A percentile compares a stretch with the other conserved stretches of the same genome.
phyloP scores from a whole-genome alignment of 192 early-diverging fungal species.

The Mortierella antarctica region DNA sequence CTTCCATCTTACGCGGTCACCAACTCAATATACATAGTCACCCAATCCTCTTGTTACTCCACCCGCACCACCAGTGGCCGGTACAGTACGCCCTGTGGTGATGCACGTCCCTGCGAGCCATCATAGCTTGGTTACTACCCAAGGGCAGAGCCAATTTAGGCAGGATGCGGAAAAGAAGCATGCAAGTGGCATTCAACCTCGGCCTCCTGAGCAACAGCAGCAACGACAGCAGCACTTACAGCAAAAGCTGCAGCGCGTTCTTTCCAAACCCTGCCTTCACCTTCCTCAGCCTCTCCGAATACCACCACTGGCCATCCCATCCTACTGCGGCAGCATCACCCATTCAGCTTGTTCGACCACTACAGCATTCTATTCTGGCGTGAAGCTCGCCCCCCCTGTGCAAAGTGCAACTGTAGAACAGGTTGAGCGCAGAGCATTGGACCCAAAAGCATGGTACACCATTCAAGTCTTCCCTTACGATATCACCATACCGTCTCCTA shows the following conservation, averaged over 20 bases:
- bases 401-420: slow-evolving; percentile 28
- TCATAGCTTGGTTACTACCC: too few relatives aligned
- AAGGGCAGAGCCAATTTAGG: too few relatives aligned
- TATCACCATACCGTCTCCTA: slow-evolving; percentile 1
- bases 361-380: slow-evolving; percentile 42
- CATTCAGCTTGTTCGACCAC: slow-evolving; percentile 17
- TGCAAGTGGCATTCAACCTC: not conserved
- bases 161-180: too few relatives aligned
- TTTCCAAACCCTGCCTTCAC: not conserved
- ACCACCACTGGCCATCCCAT: not conserved
- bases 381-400: slow-evolving; percentile 44
- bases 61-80: not conserved
- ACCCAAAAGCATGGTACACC: slow-evolving; percentile 46
- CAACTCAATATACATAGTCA: too few relatives aligned
- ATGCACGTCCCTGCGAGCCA: too few relatives aligned
- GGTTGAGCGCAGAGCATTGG: slow-evolving; percentile 8
- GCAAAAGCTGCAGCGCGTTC: not conserved
- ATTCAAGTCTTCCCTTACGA: slow-evolving; percentile 40
- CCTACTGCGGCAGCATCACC: not conserved
- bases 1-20: too few relatives aligned
- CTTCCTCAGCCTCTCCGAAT: not conserved
- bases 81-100: too few relatives aligned
- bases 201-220: not conserved
- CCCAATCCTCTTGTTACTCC: not conserved
- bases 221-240: slow-evolving; percentile 1